A percentile compares a stretch with the other conserved stretches of the same genome.
Conservation (phyloP, 495 filamentous ascomycete species). For the Acidomyces sp. region DNA sequence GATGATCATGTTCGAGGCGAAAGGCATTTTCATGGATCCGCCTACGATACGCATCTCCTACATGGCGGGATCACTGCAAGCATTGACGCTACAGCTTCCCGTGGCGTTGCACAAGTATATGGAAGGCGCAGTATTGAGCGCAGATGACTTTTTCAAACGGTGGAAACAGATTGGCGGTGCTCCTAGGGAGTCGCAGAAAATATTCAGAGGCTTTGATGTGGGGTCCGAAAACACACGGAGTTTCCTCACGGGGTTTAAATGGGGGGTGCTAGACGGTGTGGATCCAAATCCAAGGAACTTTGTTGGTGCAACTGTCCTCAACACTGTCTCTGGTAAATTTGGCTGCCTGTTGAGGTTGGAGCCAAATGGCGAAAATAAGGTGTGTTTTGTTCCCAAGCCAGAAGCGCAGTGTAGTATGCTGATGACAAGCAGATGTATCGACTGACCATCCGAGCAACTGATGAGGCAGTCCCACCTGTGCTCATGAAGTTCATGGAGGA, state of each 20-base stretch:
- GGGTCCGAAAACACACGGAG: constrained; percentile 46
- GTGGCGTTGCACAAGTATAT: constrained; percentile 89
- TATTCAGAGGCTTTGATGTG: constrained; percentile 49
- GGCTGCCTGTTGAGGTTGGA: constrained; percentile 88
- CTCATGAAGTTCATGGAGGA: constrained; percentile 80
- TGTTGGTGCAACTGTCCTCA: constrained; percentile 81
- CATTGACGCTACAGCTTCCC: constrained; percentile 80
- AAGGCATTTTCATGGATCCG: constrained; percentile 64
- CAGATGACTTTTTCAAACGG: constrained; percentile 94
- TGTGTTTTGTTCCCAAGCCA: constrained; percentile 28
- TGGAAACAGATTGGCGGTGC: constrained; percentile 95
- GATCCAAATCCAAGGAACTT: constrained; percentile 88
- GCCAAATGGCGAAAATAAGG: constrained; percentile 83
- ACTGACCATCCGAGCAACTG: constrained; percentile 85
- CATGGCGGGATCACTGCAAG: constrained; percentile 84
- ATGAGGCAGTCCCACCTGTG: constrained; percentile 70
- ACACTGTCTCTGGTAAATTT: constrained; percentile 79
- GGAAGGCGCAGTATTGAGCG: constrained; percentile 69
- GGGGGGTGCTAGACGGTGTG: constrained; percentile 72
- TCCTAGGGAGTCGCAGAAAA: constrained; percentile 72
- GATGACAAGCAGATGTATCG: constrained; percentile 74
- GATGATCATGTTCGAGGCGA: constrained; percentile 84
- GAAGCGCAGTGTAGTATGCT: not conserved
- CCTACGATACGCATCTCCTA: constrained; percentile 92
- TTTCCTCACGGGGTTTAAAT: constrained; percentile 67